Evolutionary conservation across 768 basidiomycete genomes (phyloP), one percentile per base, ranked within the genome.

Genomic region (Chalciporus chontae): DNA sequence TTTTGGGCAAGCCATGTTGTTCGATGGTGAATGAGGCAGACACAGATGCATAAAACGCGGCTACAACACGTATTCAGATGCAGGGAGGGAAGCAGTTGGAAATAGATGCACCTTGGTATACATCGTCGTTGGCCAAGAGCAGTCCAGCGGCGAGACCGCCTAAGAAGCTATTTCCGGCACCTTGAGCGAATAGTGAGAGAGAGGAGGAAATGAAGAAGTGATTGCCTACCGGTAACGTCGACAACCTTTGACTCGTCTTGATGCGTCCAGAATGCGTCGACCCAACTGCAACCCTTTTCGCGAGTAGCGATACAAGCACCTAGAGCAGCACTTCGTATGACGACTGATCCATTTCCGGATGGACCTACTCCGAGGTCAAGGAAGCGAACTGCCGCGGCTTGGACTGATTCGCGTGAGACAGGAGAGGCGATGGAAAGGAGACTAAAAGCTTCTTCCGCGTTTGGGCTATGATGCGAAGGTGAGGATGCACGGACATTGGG

Each of bases 111-210:
- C 92, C 89, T 75, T 82, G 70, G 43, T 74, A 74, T n/a, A 88
- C 65, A 62, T 91, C 77, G 2, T 78, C 80, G 36, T 75, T 60
- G 39, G 77, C 70, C 44, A 82, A 57, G 17, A 69, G 55, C 44
- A 93, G 64, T 0, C 91, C 91, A 17, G 89, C 91, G 10, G 82
- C 82, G 13, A 94, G 74, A 6, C 91, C 91, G 13, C 91, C 91
- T 19, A 94, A 73, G 66, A 94, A 95, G 51, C 81, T 78, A 65
- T 95, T 95, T 14, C 93, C 93, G n/a, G 90, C 92, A 39, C 93
- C 90, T 90, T 54, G 19, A 32, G 53, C 45, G 29, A 7, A 11
- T 26, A 36, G 42, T 46, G 50, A 38, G 29, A 34, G 26, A 26
- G 26, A 36, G 46, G n/a, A n/a, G n/a, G 34, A 36, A 36, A n/a